A percentile compares a stretch with the other conserved stretches of the same genome.
phyloP scores from a whole-genome alignment of 2,329 filamentous ascomycete species.

The Atkinsonella texensis region DNA sequence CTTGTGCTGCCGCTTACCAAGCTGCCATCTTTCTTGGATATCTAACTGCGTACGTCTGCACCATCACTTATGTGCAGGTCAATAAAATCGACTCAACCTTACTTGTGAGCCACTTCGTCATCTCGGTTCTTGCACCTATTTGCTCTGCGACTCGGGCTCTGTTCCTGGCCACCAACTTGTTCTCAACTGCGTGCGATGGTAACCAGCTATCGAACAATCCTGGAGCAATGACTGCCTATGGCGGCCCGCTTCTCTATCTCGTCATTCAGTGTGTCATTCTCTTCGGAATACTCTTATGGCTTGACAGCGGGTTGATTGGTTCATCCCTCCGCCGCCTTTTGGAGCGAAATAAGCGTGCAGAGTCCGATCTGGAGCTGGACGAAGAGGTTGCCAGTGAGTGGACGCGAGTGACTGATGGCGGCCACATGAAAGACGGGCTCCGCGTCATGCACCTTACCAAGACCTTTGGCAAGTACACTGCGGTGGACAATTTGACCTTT shows the following conservation, averaged over 20 bases:
- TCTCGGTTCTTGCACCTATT: slow-evolving; percentile 64
- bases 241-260: slow-evolving; percentile 75
- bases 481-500: slow-evolving; percentile 83
- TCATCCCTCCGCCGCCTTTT: slow-evolving; percentile 34
- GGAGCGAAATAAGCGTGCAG: slow-evolving; percentile 16
- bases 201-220: slow-evolving; percentile 54
- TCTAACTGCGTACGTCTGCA: slow-evolving; percentile 57
- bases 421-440: slow-evolving; percentile 46
- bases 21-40: slow-evolving; percentile 60
- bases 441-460: slow-evolving; percentile 74
- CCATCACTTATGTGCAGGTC: slow-evolving; percentile 63
- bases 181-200: slow-evolving; percentile 64
- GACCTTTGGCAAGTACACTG: slow-evolving; percentile 60
- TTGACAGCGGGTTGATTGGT: slow-evolving; percentile 62
- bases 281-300: slow-evolving; percentile 64
- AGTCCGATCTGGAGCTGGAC: slow-evolving; percentile 28
- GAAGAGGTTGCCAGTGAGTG: slow-evolving; percentile 56
- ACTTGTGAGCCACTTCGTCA: slow-evolving; percentile 60
- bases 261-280: slow-evolving; percentile 60
- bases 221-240: slow-evolving; percentile 60
- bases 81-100: slow-evolving; percentile 56
- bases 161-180: slow-evolving; percentile 70
- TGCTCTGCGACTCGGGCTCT: slow-evolving; percentile 63
- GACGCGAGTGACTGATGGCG: slow-evolving; percentile 38
- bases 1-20: slow-evolving; percentile 67